These are phyloP conservation scores for Aethionema arabicum DNA, from an alignment of 345 rosid species.

Conservation along the genomic window DNA sequence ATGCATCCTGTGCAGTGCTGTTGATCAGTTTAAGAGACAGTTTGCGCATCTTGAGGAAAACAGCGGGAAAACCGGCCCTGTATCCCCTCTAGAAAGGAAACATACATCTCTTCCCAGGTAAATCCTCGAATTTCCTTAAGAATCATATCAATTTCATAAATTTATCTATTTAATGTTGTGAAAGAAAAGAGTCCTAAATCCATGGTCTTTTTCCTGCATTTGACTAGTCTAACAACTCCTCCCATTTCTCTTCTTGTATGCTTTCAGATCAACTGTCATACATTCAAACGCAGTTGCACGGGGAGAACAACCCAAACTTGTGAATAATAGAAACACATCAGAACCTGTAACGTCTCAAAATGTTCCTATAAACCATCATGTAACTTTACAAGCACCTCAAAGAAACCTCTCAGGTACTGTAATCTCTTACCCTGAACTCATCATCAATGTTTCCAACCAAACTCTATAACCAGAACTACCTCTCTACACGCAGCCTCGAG, in stretches of 20 bases:
- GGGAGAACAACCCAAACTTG: conserved; percentile 46
- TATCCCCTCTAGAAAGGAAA: conserved; percentile 74
- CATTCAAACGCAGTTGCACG: conserved; percentile 53
- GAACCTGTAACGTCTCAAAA: conserved; percentile 46
- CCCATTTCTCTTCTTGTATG: conserved; percentile 19
- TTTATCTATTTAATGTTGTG: background rate
- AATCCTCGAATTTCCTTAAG: background rate
- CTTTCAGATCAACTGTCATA: conserved; percentile 78
- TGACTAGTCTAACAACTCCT: background rate
- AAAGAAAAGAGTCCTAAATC: background rate
- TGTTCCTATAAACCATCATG: conserved; percentile 43
- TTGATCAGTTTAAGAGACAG: conserved; percentile 91
- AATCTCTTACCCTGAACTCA: conserved; percentile 18
- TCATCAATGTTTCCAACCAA: conserved; percentile 12
- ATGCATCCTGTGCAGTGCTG: conserved; percentile 56
- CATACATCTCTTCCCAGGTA: conserved; percentile 93
- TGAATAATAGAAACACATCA: conserved; percentile 42
- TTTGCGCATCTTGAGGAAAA: conserved; percentile 91
- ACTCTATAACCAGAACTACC: conserved; percentile 5
- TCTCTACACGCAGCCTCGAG: conserved; percentile 50
- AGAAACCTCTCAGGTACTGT: conserved; percentile 61
- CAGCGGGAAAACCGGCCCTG: conserved; percentile 66
- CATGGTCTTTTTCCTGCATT: background rate
- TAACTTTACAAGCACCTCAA: conserved; percentile 54
- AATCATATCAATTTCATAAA: background rate